These are phyloP conservation scores for Angophora floribunda DNA, from an alignment of 345 rosid species.

Conservation along the genomic window DNA sequence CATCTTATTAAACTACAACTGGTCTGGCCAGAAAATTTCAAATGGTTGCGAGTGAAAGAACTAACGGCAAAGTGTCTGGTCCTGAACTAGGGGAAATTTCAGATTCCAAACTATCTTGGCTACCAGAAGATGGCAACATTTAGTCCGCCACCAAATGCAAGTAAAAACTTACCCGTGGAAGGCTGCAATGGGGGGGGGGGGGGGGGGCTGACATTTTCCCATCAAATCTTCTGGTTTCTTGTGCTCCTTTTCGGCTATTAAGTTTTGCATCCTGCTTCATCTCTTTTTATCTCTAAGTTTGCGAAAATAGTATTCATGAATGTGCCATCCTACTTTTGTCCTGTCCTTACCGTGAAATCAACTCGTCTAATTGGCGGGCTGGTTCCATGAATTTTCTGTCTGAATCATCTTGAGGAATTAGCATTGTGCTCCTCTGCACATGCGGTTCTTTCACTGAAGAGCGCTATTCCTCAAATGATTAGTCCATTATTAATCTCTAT, in stretches of 20 bases:
- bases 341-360: not conserved
- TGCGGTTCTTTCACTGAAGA: not conserved
- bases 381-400: not conserved
- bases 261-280: not conserved
- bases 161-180: too few relatives aligned
- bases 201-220: not conserved
- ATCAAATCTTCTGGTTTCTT: not conserved
- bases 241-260: not conserved
- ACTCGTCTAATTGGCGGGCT: not conserved
- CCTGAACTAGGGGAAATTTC: too few relatives aligned
- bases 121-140: too few relatives aligned
- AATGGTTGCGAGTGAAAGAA: not conserved
- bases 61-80: not conserved
- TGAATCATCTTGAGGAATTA: not conserved
- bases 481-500: not conserved
- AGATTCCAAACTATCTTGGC: too few relatives aligned
- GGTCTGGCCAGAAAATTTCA: not conserved
- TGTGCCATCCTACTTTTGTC: not conserved
- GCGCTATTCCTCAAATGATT: not conserved
- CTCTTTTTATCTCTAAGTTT: not conserved
- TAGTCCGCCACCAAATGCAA: too few relatives aligned
- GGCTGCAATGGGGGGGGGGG: too few relatives aligned
- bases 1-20: accelerated
- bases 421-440: not conserved
- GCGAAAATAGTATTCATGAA: not conserved